These are phyloP conservation scores for Cardiospermum halicacabum DNA, from an alignment of 345 rosid genomes.

Conservation along the genomic window DNA sequence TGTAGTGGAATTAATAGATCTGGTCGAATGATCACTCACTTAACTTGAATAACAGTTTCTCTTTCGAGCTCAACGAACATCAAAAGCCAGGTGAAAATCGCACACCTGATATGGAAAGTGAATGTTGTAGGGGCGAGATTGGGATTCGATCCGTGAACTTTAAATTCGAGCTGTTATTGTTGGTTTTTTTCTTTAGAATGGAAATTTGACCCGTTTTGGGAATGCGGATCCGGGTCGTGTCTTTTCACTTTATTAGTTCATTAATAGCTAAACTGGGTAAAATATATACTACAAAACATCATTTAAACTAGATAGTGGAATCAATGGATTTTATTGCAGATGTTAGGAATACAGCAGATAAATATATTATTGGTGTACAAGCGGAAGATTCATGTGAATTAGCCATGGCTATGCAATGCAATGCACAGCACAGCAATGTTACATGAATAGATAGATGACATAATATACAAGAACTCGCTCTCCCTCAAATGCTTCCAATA, in stretches of 20 bases:
- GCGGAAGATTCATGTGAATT: too few species aligned
- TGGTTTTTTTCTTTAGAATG: neutral
- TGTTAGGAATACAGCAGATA: too few species aligned
- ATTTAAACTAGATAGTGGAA: too few species aligned
- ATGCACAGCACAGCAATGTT: too few species aligned
- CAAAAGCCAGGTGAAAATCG: neutral
- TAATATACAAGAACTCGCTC: neutral
- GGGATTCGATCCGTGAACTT: neutral
- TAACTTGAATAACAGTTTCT: neutral
- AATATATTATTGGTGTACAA: neutral
- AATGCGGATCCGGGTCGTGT: neutral
- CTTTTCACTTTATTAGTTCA: too few species aligned
- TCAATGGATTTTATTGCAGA: too few species aligned
- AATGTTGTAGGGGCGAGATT: neutral
- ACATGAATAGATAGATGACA: neutral
- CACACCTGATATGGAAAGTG: conserved; percentile 4
- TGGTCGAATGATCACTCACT: neutral
- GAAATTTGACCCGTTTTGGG: neutral
- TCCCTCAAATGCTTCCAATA: conserved; percentile 29
- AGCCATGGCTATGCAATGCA: neutral
- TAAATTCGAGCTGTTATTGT: neutral
- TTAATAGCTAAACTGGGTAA: too few species aligned
- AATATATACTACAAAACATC: too few species aligned
- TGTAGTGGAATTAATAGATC: neutral
- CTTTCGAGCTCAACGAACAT: neutral